Evolutionary conservation across 208 protist genomes (phyloP), one percentile per base, ranked within the genome.

Genomic region (Wallacemonas rigidus): DNA sequence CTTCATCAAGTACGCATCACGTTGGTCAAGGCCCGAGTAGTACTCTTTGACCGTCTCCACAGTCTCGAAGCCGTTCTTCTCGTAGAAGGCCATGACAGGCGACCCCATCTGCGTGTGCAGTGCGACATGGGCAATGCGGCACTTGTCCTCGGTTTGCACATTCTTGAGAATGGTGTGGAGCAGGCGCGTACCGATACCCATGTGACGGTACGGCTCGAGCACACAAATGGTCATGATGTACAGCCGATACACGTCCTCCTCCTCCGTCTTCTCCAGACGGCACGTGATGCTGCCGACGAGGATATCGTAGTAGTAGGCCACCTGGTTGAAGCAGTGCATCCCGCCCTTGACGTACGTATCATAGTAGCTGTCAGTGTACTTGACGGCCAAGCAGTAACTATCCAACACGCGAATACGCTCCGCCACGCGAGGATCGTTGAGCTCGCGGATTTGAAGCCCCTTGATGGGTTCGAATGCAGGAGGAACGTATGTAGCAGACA

Each of bases 211-310:
- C 26, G 95, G 85, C 69, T 89, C 89, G 39, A 98, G 83, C 38
- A 97, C 94, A 3, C 83, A 82, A 61, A 98, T 88, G 41, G 94
- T 98, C 95, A 98, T 98, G 72, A 98, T 93, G 83, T 98, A 98
- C 26, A 97, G 77, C 8, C 64, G 67, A 54, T 81, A 82, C 64
- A 55, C 86, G 15, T 81, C 76, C 2, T 91, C 77, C 12, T 79
- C 79, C 7, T 76, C 76, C 3, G 79, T 83, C 51, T 54, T 60
- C 79, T 98, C 92, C 12, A 98, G 76, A 11, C 95, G 88, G 72
- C 89, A 98, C 11, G 93, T 97, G 54, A 97, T 89, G 57, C 83
- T 89, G 50, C 96, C 96, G 12, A 98, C 86, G 17, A 98, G 82
- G 45, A 97, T 89, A 53, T 97, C 95, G 74, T 97, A 76, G 73